Evolutionary conservation across 2,329 filamentous ascomycete genomes (phyloP).

Genomic region (Stachybotrys elegans): DNA sequence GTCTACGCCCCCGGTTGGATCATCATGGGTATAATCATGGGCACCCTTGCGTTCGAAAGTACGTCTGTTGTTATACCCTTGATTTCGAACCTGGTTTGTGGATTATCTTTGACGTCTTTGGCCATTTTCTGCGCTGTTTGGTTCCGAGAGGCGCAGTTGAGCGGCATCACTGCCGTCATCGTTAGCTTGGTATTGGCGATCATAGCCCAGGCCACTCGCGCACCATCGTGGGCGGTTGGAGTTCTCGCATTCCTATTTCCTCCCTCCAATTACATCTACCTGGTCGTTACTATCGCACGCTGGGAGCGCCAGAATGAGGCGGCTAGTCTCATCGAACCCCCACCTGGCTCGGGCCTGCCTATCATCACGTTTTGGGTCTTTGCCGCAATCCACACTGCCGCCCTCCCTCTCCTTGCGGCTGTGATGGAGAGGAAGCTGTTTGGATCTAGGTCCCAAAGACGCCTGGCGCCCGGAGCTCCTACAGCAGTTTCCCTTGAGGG

Average conservation of each 20-base stretch:
- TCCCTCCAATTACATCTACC: constrained; percentile 84
- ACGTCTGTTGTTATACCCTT: constrained; percentile 63
- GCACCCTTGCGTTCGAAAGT: constrained; percentile 56
- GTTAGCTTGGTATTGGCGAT: constrained; percentile 71
- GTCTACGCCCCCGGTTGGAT: constrained; percentile 83
- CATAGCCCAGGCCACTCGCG: constrained; percentile 69
- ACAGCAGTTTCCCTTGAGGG: constrained; percentile 63
- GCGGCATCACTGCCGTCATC: constrained; percentile 74
- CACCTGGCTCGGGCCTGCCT: constrained; percentile 64
- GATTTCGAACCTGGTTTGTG: constrained; percentile 70
- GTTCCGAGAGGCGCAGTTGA: constrained; percentile 86
- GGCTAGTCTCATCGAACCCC: constrained; percentile 55
- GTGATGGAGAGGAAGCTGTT: constrained; percentile 70
- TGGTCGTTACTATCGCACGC: constrained; percentile 68
- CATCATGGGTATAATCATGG: constrained; percentile 63
- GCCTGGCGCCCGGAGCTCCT: constrained; percentile 36
- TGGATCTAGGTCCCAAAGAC: constrained; percentile 62
- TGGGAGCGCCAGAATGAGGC: constrained; percentile 61
- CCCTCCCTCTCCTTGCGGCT: constrained; percentile 71
- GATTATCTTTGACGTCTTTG: constrained; percentile 72
- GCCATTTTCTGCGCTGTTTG: constrained; percentile 77
- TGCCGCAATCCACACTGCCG: constrained; percentile 68
- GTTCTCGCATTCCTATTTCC: constrained; percentile 74
- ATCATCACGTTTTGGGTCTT: constrained; percentile 77
- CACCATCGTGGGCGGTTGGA: constrained; percentile 60